Percentiles rank a stretch among this genome's conserved stretches.
Conservation (phyloP, 1,284 basidiomycete species). For the Gastroboletus turbinatus region DNA sequence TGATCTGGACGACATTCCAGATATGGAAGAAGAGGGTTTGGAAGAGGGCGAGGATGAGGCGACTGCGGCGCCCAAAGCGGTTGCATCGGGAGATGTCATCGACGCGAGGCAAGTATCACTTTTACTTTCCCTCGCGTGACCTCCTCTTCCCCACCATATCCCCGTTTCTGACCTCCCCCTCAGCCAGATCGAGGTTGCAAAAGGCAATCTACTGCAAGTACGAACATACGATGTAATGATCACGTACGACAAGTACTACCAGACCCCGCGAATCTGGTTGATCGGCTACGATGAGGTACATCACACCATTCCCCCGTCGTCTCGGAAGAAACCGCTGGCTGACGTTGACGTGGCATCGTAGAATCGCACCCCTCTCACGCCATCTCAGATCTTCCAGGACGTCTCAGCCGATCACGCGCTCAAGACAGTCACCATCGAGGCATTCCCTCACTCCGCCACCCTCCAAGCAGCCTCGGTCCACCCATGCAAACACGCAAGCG, state of each 20-base stretch:
- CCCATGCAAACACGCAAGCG: constrained; percentile 97
- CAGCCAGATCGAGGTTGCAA: constrained; percentile 62
- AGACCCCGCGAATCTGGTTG: constrained; percentile 93
- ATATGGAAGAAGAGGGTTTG: constrained; percentile 86
- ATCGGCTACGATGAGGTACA: constrained; percentile 91
- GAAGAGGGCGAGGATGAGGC: constrained; percentile 83
- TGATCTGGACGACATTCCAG: constrained; percentile 89
- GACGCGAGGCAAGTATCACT: constrained; percentile 40
- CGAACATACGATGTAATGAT: constrained; percentile 99
- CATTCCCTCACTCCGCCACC: constrained; percentile 88
- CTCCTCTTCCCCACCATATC: background rate
- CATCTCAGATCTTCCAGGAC: constrained; percentile 94
- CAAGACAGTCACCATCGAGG: constrained; percentile 98
- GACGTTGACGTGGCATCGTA: constrained; percentile 31
- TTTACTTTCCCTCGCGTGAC: background rate
- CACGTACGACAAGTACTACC: constrained; percentile 99
- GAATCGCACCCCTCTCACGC: constrained; percentile 85
- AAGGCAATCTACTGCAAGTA: constrained; percentile 88
- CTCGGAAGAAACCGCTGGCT: constrained; percentile 4
- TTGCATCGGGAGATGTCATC: constrained; percentile 34
- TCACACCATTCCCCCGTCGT: constrained; percentile 12
- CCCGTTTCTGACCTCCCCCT: background rate
- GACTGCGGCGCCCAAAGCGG: constrained; percentile 60
- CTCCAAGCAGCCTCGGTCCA: constrained; percentile 91
- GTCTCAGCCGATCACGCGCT: constrained; percentile 96